These are phyloP conservation scores for Alternaria metachromatica DNA, from an alignment of 2,329 filamentous ascomycete genomes.

Conservation along the genomic window DNA sequence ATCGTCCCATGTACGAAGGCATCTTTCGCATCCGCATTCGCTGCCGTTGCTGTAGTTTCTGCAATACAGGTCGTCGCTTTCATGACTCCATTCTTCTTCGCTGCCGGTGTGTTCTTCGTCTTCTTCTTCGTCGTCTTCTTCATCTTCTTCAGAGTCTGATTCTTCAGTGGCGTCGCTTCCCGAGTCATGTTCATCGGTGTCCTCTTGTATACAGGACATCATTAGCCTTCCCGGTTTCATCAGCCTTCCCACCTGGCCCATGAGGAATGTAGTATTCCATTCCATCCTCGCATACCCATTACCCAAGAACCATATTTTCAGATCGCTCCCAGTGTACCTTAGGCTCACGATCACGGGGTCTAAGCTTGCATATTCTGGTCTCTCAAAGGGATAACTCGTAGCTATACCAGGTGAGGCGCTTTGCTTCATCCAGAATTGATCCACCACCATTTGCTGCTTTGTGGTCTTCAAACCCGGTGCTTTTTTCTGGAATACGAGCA, in stretches of 20 bases:
- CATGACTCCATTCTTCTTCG: neutral
- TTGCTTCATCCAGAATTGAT: neutral
- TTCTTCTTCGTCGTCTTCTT: neutral
- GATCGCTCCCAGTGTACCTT: neutral
- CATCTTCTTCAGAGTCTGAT: neutral
- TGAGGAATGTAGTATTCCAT: neutral
- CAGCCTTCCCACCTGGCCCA: neutral
- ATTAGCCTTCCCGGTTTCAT: neutral
- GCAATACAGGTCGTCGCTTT: neutral
- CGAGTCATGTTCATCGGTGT: neutral
- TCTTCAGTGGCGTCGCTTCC: neutral
- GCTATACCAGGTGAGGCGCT: neutral
- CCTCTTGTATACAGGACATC: neutral
- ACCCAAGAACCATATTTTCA: neutral
- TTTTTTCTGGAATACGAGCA: neutral
- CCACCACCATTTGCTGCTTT: neutral
- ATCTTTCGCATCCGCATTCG: neutral
- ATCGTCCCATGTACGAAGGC: neutral
- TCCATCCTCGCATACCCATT: neutral
- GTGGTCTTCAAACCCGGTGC: neutral
- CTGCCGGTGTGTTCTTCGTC: neutral
- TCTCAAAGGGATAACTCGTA: neutral
- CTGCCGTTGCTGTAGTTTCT: neutral
- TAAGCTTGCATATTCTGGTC: neutral
- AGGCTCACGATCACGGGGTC: neutral